Conservation (phyloP, 108 stramenopile species). For the Skeletonema potamos region DNA sequence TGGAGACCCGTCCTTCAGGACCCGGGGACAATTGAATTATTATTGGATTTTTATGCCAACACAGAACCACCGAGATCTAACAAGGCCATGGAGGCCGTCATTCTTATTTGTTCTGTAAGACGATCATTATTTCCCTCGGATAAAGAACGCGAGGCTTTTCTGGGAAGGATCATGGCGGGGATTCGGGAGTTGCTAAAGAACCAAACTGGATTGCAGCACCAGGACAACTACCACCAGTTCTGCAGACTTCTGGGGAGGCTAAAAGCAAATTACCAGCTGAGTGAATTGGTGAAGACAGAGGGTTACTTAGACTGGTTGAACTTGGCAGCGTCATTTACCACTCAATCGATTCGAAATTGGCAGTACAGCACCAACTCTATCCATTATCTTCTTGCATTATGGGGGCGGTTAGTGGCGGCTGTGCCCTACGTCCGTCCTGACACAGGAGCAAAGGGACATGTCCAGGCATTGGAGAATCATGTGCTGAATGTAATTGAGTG, state of each 20-base stretch:
- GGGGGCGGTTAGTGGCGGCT: constrained; percentile 96
- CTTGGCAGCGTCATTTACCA: constrained; percentile 89
- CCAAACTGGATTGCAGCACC: constrained; percentile 92
- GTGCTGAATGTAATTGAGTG: constrained; percentile 88
- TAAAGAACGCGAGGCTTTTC: constrained; percentile 90
- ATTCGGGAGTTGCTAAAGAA: constrained; percentile 89
- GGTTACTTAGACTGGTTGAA: constrained; percentile 96
- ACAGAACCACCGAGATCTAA: constrained; percentile 89
- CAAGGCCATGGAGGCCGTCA: constrained; percentile 93
- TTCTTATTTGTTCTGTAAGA: constrained; percentile 87
- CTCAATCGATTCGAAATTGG: constrained; percentile 93
- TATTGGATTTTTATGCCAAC: constrained; percentile 95
- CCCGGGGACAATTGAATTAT: constrained; percentile 81
- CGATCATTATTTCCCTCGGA: constrained; percentile 94
- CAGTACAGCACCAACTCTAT: constrained; percentile 95
- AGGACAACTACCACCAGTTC: constrained; percentile 98
- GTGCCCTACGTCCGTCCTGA: constrained; percentile 96
- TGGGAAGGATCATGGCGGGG: constrained; percentile 82
- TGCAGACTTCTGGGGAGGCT: constrained; percentile 95
- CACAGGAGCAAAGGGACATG: constrained; percentile 86
- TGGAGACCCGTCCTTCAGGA: constrained; percentile 92
- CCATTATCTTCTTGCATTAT: constrained; percentile 95
- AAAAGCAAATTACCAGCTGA: constrained; percentile 97
- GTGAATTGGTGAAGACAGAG: constrained; percentile 91
- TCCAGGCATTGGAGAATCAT: constrained; percentile 85